Evolutionary conservation across 805 yeast species (phyloP).

Genomic region (Cyberlindnera japonica): DNA sequence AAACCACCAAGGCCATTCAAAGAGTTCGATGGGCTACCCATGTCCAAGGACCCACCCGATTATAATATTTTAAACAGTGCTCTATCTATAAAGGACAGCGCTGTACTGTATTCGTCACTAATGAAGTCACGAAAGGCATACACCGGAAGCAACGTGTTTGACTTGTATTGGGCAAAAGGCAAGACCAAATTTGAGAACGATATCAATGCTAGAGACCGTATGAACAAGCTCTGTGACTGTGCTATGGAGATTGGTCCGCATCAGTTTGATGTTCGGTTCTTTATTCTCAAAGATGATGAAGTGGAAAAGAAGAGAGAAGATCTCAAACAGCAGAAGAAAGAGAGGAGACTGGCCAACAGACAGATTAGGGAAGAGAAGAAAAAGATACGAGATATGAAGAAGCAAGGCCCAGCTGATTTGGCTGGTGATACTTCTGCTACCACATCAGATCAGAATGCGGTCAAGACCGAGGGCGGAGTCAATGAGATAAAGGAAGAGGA

Average conservation of each 20-base stretch:
- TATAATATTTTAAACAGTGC: slow-evolving; percentile 61
- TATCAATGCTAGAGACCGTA: slow-evolving; percentile 70
- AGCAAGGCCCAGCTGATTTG: too few species aligned
- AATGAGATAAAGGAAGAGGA: slow-evolving; percentile 8
- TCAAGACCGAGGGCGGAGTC: background rate
- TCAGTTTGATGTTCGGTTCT: slow-evolving; percentile 67
- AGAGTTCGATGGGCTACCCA: slow-evolving; percentile 61
- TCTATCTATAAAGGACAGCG: slow-evolving; percentile 66
- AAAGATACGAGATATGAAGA: slow-evolving; percentile 19
- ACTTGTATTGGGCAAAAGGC: slow-evolving; percentile 75
- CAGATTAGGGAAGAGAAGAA: slow-evolving; percentile 32
- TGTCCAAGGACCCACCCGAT: slow-evolving; percentile 62
- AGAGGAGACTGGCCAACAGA: slow-evolving; percentile 34
- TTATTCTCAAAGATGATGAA: slow-evolving; percentile 80
- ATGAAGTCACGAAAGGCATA: slow-evolving; percentile 68
- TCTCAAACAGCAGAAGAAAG: slow-evolving; percentile 36
- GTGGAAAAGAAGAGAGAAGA: slow-evolving; percentile 47
- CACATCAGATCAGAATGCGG: background rate
- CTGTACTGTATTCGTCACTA: slow-evolving; percentile 66
- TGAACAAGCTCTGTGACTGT: slow-evolving; percentile 85
- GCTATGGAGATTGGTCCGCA: slow-evolving; percentile 79
- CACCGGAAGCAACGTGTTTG: slow-evolving; percentile 66
- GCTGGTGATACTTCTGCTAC: slow-evolving; percentile 1
- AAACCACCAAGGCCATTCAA: slow-evolving; percentile 54
- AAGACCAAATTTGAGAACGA: slow-evolving; percentile 38